phyloP scores from a whole-genome alignment of 306 rosid species.

The Gynostemma pentaphyllum region DNA sequence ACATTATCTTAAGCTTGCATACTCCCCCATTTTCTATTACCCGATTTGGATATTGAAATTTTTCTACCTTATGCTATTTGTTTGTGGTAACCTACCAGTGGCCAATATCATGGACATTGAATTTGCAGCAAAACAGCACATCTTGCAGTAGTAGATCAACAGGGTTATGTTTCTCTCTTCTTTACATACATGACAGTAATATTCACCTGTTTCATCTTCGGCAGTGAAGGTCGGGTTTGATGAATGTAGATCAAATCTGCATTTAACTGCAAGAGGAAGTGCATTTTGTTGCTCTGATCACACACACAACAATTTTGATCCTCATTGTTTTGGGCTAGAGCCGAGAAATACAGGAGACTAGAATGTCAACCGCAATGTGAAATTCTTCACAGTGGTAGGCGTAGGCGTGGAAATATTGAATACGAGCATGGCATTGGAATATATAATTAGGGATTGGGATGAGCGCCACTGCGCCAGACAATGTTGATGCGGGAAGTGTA shows the following conservation, averaged over 20 bases:
- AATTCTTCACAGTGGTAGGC: slow-evolving; percentile 8
- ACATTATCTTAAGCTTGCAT: no score
- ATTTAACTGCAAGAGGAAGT: neutral
- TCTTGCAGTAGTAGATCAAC: neutral
- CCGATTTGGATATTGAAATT: no score
- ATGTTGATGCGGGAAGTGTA: neutral
- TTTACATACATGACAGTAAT: slow-evolving; percentile 5
- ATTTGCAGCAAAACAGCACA: neutral
- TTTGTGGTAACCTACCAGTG: neutral
- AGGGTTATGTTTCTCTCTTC: neutral
- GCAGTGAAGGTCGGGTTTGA: neutral
- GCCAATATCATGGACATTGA: neutral
- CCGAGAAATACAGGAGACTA: neutral
- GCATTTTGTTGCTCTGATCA: neutral
- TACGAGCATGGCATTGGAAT: slow-evolving; percentile 2
- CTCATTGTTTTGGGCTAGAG: neutral
- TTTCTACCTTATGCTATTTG: no score
- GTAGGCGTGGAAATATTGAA: neutral
- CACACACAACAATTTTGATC: neutral
- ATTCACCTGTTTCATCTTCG: slow-evolving; percentile 1
- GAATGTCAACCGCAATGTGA: neutral
- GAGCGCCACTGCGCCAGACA: neutral
- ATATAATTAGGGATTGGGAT: neutral
- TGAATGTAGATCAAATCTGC: neutral
- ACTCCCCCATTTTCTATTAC: no score